phyloP scores from a whole-genome alignment of 176 grass and related monocot species.

The Oryza brachyantha region DNA sequence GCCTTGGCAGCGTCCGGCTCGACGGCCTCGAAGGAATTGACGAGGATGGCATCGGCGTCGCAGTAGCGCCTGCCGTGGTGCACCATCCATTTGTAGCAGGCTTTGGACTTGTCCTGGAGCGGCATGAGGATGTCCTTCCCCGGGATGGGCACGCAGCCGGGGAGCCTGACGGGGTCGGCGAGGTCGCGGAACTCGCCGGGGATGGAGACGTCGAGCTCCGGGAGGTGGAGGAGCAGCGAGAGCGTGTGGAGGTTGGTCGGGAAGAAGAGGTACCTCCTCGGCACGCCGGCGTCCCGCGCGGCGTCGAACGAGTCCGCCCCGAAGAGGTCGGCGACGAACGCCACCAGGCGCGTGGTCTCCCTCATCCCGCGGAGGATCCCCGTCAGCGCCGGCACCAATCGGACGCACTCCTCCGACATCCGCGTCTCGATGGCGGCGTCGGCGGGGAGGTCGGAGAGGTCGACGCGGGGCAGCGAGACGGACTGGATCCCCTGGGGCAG shows the following conservation, averaged over 20 bases:
- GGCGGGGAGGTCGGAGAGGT: conserved; percentile 36
- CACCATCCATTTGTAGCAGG: conserved; percentile 54
- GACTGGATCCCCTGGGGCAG: conserved; percentile 24
- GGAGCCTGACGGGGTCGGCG: conserved; percentile 47
- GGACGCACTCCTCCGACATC: conserved; percentile 37
- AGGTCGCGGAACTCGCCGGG: conserved; percentile 52
- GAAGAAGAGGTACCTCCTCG: conserved; percentile 44
- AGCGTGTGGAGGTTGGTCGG: conserved; percentile 53
- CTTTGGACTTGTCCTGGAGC: conserved; percentile 46
- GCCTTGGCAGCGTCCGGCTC: conserved; percentile 29
- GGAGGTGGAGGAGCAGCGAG: conserved; percentile 55
- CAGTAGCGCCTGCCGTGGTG: conserved; percentile 42
- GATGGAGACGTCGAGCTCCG: conserved; percentile 28
- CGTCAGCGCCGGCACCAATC: not conserved
- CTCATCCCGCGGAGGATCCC: not conserved
- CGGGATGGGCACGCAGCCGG: conserved; percentile 61
- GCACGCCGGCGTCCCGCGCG: conserved; percentile 34
- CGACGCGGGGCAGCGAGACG: conserved; percentile 36
- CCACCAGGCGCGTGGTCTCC: conserved; percentile 6
- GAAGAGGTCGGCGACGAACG: conserved; percentile 67
- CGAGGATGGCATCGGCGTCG: conserved; percentile 49
- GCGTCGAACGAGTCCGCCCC: conserved; percentile 43
- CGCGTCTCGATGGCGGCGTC: conserved; percentile 43
- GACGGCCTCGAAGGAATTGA: conserved; percentile 66
- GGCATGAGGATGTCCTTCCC: conserved; percentile 43